Conservation (phyloP, 257 asterid species). For the Capsicum baccatum region DNA sequence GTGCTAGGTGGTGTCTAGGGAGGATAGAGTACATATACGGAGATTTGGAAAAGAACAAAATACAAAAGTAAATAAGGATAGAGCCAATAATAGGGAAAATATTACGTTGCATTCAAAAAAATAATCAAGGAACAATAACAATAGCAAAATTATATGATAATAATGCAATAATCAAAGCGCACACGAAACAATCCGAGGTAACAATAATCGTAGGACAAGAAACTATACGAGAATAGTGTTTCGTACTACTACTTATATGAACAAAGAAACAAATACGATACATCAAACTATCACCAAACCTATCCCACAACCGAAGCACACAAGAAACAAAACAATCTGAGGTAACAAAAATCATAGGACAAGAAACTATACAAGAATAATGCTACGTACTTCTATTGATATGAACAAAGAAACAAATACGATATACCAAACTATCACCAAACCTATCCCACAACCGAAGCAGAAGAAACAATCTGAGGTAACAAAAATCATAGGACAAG, state of each 20-base stretch:
- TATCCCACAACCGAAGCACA: neutral
- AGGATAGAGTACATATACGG: no score
- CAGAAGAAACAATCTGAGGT: no score
- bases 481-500: no score
- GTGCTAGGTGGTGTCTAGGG: neutral
- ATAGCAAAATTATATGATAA: no score
- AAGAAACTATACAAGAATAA: neutral
- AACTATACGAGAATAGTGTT: neutral
- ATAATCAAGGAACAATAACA: no score
- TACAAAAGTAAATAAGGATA: no score
- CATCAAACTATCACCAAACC: neutral
- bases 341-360: neutral
- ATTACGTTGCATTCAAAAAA: no score
- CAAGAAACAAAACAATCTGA: neutral
- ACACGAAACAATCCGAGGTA: neutral
- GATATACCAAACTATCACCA: neutral
- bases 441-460: neutral
- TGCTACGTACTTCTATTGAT: neutral
- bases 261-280: neutral
- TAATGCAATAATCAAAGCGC: neutral
- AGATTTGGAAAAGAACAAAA: no score
- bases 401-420: neutral
- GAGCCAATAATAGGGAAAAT: no score
- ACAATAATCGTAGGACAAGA: neutral
- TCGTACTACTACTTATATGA: neutral